These are phyloP conservation scores for Lecanosticta acicola DNA, from an alignment of 2,329 filamentous ascomycete genomes.

Conservation along the genomic window DNA sequence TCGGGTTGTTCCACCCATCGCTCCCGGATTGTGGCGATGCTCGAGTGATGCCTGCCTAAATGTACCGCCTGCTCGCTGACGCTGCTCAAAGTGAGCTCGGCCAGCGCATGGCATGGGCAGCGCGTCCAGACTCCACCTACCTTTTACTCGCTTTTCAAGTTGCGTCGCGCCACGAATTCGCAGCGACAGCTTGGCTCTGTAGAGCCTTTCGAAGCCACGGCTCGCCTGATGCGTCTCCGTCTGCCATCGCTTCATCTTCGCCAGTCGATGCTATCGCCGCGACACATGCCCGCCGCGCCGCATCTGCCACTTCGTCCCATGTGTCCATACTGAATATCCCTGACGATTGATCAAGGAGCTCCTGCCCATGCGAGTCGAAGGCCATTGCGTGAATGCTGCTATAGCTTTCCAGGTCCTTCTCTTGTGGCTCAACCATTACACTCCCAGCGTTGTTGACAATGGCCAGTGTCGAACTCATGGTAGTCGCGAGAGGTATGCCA, in stretches of 20 bases:
- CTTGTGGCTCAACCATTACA: conserved; percentile 52
- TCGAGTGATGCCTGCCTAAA: no score
- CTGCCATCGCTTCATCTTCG: conserved; percentile 37
- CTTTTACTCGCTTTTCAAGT: background rate
- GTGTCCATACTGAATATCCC: conserved; percentile 68
- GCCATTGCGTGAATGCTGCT: conserved; percentile 75
- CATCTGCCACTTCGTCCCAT: conserved; percentile 66
- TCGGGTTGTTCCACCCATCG: no score
- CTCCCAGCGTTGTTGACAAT: conserved; percentile 46
- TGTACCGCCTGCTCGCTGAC: no score
- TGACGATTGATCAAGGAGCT: conserved; percentile 75
- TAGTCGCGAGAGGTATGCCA: conserved; percentile 71
- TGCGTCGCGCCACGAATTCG: conserved; percentile 37
- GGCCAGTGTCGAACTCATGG: conserved; percentile 60
- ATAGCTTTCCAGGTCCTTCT: conserved; percentile 56
- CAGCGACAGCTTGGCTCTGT: conserved; percentile 35
- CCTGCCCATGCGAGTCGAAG: conserved; percentile 67
- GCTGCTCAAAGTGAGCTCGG: no score
- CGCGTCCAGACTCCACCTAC: no score
- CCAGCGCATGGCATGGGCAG: no score
- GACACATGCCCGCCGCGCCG: conserved; percentile 61
- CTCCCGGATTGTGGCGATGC: no score
- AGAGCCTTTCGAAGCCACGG: conserved; percentile 39
- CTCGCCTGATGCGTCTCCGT: conserved; percentile 30
- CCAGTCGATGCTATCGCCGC: conserved; percentile 35